Percentiles rank a stretch among this genome's conserved stretches.
phyloP scores from a whole-genome alignment of 108 stramenopile genomes.

The Halocafeteria seosinensis region DNA sequence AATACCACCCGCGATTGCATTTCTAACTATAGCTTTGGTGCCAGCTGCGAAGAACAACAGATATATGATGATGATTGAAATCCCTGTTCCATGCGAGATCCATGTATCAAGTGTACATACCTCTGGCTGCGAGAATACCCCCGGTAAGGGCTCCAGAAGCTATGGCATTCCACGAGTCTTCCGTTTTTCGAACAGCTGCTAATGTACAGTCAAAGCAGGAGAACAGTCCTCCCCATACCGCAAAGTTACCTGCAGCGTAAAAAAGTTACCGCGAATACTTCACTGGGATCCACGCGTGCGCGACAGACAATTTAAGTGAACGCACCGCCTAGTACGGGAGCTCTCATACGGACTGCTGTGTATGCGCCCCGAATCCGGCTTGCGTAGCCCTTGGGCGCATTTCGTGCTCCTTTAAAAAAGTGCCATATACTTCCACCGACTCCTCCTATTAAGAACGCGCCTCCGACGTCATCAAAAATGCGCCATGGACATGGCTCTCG shows the following conservation, averaged over 20 bases:
- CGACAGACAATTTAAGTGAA: conserved; percentile 63
- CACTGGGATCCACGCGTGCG: background rate
- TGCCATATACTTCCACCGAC: conserved; percentile 79
- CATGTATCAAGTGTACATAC: too few species aligned
- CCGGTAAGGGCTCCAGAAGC: conserved; percentile 32
- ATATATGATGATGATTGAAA: too few species aligned
- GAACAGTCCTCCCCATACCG: conserved; percentile 83
- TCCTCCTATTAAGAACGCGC: conserved; percentile 63
- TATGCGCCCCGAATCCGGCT: conserved; percentile 41
- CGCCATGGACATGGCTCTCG: conserved; percentile 90
- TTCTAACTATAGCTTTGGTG: conserved; percentile 72
- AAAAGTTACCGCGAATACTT: background rate
- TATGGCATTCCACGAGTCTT: conserved; percentile 98
- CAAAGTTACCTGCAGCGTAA: conserved; percentile 18
- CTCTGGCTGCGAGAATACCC: conserved; percentile 8
- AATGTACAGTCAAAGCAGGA: conserved; percentile 82
- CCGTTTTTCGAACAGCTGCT: conserved; percentile 71
- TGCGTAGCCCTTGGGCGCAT: conserved; percentile 23
- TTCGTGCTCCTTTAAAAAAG: conserved; percentile 53
- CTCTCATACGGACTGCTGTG: conserved; percentile 60
- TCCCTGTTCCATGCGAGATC: too few species aligned
- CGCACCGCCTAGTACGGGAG: conserved; percentile 66
- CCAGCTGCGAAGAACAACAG: too few species aligned
- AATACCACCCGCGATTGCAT: conserved; percentile 76
- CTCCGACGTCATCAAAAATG: conserved; percentile 87